phyloP scores from a whole-genome alignment of 2,329 filamentous ascomycete species.

The Penicillium occitanis region DNA sequence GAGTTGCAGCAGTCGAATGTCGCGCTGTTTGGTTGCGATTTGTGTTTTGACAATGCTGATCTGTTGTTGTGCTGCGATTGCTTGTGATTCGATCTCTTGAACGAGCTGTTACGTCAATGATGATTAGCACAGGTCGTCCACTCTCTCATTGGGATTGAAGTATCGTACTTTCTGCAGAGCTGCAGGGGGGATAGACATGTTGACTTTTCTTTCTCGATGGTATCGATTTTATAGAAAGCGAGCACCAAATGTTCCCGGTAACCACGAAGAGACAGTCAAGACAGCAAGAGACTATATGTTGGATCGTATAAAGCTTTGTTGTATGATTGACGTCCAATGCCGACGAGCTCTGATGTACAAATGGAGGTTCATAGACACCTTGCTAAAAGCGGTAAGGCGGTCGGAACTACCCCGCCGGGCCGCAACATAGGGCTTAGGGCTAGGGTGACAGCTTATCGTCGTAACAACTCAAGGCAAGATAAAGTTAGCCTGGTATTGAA shows the following conservation, averaged over 20 bases:
- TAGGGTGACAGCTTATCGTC: slow-evolving; percentile 9
- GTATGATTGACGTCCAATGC: neutral
- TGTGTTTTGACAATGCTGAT: slow-evolving; percentile 82
- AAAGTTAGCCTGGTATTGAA: neutral
- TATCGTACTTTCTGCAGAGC: slow-evolving; percentile 79
- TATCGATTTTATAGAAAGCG: neutral
- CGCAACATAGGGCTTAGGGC: slow-evolving; percentile 20
- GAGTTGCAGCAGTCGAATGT: slow-evolving; percentile 83
- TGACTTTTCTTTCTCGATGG: slow-evolving; percentile 27
- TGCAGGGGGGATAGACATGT: slow-evolving; percentile 91
- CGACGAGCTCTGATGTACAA: neutral
- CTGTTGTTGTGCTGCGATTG: slow-evolving; percentile 84
- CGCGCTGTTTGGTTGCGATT: slow-evolving; percentile 79
- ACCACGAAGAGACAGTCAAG: neutral
- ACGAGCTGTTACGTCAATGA: slow-evolving; percentile 63
- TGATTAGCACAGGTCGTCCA: neutral
- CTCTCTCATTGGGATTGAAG: neutral
- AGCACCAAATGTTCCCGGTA: neutral
- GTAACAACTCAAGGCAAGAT: neutral
- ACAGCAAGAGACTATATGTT: neutral
- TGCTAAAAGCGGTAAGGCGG: neutral
- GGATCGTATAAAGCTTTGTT: neutral
- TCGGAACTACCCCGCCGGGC: slow-evolving; percentile 14
- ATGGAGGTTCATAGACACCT: slow-evolving; percentile 4
- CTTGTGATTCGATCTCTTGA: slow-evolving; percentile 90